Evolutionary conservation across 805 yeast genomes (phyloP).

Genomic region (Barnettozyma californica): DNA sequence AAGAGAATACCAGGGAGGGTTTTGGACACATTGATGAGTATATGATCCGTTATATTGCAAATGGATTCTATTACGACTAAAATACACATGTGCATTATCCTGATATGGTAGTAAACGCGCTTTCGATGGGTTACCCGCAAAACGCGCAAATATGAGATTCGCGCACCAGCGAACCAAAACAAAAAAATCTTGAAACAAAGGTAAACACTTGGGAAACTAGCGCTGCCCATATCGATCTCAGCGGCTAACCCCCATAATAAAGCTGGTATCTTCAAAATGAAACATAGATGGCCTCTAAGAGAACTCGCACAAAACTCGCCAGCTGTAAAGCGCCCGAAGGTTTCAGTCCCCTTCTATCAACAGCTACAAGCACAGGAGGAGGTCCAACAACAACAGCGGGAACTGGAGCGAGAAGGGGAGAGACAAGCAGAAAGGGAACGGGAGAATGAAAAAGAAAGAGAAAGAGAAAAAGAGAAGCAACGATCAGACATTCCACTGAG

Average conservation of each 20-base stretch:
- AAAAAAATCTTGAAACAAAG: neutral
- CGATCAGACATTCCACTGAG: constrained; percentile 25
- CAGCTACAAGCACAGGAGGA: neutral
- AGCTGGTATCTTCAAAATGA: constrained; percentile 13
- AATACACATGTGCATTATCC: neutral
- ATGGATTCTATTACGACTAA: constrained; percentile 58
- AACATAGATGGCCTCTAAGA: constrained; percentile 18
- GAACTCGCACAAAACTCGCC: constrained; percentile 26
- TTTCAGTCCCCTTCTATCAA: constrained; percentile 1
- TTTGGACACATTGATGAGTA: constrained; percentile 90
- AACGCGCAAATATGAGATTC: constrained; percentile 6
- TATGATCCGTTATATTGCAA: constrained; percentile 87
- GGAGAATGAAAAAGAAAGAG: neutral
- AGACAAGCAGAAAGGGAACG: neutral
- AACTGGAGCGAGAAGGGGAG: constrained; percentile 1
- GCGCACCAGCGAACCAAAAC: neutral
- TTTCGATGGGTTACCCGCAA: constrained; percentile 9
- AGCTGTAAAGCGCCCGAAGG: constrained; percentile 23
- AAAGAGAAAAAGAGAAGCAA: neutral
- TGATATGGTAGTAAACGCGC: neutral
- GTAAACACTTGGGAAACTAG: neutral
- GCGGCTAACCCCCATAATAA: neutral
- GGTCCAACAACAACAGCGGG: constrained; percentile 2
- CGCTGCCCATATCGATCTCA: neutral
- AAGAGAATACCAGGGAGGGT: constrained; percentile 47